These are phyloP conservation scores for Gossypium lobatum DNA, from an alignment of 441 rosid genomes.

Conservation along the genomic window DNA sequence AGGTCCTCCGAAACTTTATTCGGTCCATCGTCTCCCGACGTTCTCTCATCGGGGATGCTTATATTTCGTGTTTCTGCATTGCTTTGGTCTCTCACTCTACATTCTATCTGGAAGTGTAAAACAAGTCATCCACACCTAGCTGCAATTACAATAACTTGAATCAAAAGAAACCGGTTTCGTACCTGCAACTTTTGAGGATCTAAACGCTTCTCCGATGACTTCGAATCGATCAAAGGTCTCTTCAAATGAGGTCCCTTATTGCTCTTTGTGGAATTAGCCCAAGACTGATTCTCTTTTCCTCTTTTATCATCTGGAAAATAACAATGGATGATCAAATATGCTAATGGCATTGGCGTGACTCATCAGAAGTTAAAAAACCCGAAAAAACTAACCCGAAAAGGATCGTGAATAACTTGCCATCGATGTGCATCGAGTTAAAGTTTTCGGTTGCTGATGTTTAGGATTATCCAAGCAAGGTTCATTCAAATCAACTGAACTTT, in stretches of 20 bases:
- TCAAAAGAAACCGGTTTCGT: background rate
- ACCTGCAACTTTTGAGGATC: slow-evolving; percentile 47
- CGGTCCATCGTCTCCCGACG: slow-evolving; percentile 30
- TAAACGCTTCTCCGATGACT: slow-evolving; percentile 30
- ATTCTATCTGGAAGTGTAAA: slow-evolving; percentile 32
- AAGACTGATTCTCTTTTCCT: slow-evolving; percentile 39
- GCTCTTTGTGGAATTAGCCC: slow-evolving; percentile 27
- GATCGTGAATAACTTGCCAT: slow-evolving; percentile 18
- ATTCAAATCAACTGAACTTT: slow-evolving; percentile 24
- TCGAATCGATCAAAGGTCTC: slow-evolving; percentile 24
- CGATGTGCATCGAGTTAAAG: slow-evolving; percentile 18
- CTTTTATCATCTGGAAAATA: slow-evolving; percentile 25
- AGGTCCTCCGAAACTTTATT: slow-evolving; percentile 66
- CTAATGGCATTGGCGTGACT: background rate
- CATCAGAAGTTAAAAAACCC: background rate
- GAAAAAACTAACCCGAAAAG: slow-evolving; percentile 26
- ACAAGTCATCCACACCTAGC: slow-evolving; percentile 11
- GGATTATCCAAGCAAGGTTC: slow-evolving; percentile 23
- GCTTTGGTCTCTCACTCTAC: slow-evolving; percentile 27
- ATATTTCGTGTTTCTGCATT: slow-evolving; percentile 34
- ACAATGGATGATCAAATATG: background rate
- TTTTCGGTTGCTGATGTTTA: slow-evolving; percentile 25
- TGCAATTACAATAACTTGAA: background rate
- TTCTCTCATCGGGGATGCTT: slow-evolving; percentile 22
- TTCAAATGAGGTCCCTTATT: slow-evolving; percentile 26